Conservation (phyloP, 495 filamentous ascomycete species). For the Aspergillus baeticus region DNA sequence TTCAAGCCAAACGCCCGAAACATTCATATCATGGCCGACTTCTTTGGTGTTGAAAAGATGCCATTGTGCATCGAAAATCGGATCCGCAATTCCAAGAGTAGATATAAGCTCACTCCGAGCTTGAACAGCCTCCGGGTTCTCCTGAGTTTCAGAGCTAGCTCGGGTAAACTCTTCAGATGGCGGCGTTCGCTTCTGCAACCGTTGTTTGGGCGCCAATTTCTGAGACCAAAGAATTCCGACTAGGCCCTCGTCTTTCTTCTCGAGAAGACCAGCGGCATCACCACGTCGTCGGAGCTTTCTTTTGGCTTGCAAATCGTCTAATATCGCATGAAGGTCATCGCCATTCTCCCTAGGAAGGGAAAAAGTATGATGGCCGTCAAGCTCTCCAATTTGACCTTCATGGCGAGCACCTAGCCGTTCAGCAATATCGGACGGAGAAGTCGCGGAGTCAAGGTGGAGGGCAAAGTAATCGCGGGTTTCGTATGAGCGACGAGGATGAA, state of each 20-base stretch:
- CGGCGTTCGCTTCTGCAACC: conserved; percentile 72
- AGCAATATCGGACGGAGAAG: conserved; percentile 71
- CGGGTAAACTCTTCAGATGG: conserved; percentile 35
- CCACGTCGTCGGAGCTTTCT: conserved; percentile 57
- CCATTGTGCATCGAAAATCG: conserved; percentile 93
- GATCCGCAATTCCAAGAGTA: conserved; percentile 73
- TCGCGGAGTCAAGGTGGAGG: conserved; percentile 68
- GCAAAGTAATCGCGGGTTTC: conserved; percentile 86
- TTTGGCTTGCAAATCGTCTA: conserved; percentile 55
- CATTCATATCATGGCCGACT: conserved; percentile 88
- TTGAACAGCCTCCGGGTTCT: conserved; percentile 49
- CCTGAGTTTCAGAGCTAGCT: conserved; percentile 14
- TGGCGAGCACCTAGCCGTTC: conserved; percentile 70
- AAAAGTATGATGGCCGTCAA: conserved; percentile 83
- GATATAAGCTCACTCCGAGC: conserved; percentile 60
- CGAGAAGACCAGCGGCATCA: conserved; percentile 30
- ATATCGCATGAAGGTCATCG: conserved; percentile 59
- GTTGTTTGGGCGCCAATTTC: conserved; percentile 73
- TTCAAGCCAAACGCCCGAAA: conserved; percentile 85
- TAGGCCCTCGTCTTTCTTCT: conserved; percentile 54
- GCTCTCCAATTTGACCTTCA: conserved; percentile 80
- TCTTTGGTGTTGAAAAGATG: conserved; percentile 85
- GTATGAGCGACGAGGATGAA: conserved; percentile 58
- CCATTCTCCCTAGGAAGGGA: conserved; percentile 55
- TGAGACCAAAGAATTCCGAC: conserved; percentile 76